These are phyloP conservation scores for Circinella umbellata DNA, from an alignment of 371 early-diverging fungal genomes.

Conservation along the genomic window DNA sequence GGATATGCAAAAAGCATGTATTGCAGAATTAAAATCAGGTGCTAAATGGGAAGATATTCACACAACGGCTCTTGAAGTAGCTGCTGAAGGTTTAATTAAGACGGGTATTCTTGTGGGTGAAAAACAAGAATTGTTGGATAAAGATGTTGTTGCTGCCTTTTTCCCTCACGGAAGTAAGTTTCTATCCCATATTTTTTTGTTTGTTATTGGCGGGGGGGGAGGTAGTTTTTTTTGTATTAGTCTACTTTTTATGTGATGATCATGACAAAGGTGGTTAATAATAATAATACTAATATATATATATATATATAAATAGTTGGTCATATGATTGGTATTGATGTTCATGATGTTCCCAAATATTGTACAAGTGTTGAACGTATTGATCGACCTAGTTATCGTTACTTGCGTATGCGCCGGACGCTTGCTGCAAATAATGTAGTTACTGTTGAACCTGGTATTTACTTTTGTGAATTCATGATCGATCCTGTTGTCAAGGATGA, in stretches of 20 bases:
- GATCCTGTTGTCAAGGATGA: constrained; percentile 63
- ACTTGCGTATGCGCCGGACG: constrained; percentile 86
- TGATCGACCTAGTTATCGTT: constrained; percentile 80
- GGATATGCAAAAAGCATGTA: constrained; percentile 77
- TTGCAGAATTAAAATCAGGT: constrained; percentile 76
- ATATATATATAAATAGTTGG: constrained; percentile 50
- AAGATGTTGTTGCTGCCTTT: constrained; percentile 83
- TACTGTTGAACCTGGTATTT: constrained; percentile 94
- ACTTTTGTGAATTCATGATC: constrained; percentile 65
- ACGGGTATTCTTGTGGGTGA: constrained; percentile 78
- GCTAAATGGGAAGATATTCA: constrained; percentile 93
- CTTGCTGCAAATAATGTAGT: constrained; percentile 85
- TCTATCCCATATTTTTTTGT: neutral
- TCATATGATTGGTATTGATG: constrained; percentile 78
- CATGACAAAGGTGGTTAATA: no score
- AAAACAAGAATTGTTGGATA: constrained; percentile 66
- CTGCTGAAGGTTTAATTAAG: constrained; percentile 75
- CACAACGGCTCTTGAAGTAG: constrained; percentile 72
- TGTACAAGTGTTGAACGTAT: constrained; percentile 81
- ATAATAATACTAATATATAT: neutral
- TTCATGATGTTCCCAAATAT: constrained; percentile 92
- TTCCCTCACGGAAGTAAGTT: constrained; percentile 89
- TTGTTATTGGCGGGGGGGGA: neutral
- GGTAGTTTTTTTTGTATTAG: no score
- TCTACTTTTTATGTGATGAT: no score